Evolutionary conservation across 2,329 filamentous ascomycete genomes (phyloP).

Genomic region (Ilyonectria destructans): DNA sequence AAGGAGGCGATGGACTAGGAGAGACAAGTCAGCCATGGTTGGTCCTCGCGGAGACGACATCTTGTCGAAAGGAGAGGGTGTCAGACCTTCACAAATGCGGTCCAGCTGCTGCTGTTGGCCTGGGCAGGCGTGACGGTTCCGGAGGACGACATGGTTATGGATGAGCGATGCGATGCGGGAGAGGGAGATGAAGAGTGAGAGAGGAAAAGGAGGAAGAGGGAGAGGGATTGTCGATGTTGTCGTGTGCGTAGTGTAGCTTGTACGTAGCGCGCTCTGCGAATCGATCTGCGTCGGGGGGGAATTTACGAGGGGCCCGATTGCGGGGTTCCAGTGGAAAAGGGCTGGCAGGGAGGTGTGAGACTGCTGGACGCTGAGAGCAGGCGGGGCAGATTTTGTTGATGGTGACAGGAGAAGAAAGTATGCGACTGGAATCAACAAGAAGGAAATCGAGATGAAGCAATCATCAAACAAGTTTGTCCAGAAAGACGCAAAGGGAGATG

Average conservation of each 20-base stretch:
- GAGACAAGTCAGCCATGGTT: constrained; percentile 35
- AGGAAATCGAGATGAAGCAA: background rate
- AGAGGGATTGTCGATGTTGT: constrained; percentile 32
- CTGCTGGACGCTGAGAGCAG: constrained; percentile 13
- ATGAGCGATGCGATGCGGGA: constrained; percentile 1
- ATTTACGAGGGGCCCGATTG: constrained; percentile 43
- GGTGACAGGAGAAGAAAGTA: background rate
- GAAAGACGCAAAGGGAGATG: background rate
- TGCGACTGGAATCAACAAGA: background rate
- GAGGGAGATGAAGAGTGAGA: constrained; percentile 9
- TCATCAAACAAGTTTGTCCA: background rate
- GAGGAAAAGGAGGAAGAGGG: constrained; percentile 14
- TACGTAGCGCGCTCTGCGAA: constrained; percentile 16
- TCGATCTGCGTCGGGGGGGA: constrained; percentile 28
- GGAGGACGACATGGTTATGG: constrained; percentile 52
- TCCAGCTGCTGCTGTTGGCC: constrained; percentile 65
- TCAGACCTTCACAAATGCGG: constrained; percentile 68
- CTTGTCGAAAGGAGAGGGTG: constrained; percentile 13
- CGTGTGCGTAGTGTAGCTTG: constrained; percentile 28
- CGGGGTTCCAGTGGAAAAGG: constrained; percentile 41
- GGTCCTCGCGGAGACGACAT: constrained; percentile 14
- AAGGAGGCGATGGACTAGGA: constrained; percentile 82
- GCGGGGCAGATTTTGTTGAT: constrained; percentile 31
- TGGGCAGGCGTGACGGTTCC: constrained; percentile 52
- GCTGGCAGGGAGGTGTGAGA: constrained; percentile 31